Evolutionary conservation across 345 rosid genomes (phyloP), one percentile per base, ranked within the genome.

Genomic region (Lepidium sativum): DNA sequence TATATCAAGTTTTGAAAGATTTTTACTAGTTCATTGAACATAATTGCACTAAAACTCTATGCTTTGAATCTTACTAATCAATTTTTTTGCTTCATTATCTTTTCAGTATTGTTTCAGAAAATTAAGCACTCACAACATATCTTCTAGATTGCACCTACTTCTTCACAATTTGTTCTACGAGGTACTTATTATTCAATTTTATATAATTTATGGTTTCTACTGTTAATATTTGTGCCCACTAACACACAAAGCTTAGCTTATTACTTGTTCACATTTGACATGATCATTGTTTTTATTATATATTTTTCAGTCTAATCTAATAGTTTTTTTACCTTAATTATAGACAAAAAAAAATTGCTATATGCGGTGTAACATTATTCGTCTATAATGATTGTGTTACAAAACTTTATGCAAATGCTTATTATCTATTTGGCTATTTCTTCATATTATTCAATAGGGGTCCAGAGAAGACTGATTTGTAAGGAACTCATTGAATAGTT

Each of bases 321-420:
- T 34, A 60, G 33, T 55, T 45, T 15, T 15, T 15, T 51, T 15
- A 44, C 70, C 70, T 40, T 48, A 56, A 64, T 56, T 55, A 48
- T 63, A 39, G 13, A 64, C 15, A 63, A 5, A 56, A 63, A 5
- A 56, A 65, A 48, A 16, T 21, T 14, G 27, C 39, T 48, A 45
- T 27, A 63, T 65, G 71, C 70, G 71, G 76, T 65, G 66, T 72
- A 50, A 40, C 66, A 72, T 72, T 53, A 66, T 67, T 51, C 57
- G 63, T 57, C 12, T 60, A 38, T 45, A 51, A 73, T 73, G 77
- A 73, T 73, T 60, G 52, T 73, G 77, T 31, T 67, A 60, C 33
- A 53, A 53, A 48, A 67, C 68, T 73, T 73, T 67, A 38, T 53
- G 58, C 17, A 58, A 59, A 45, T 67, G 58, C 77, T 49, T 21